Percentiles rank a stretch among this genome's conserved stretches.
Conservation (phyloP, 1,284 basidiomycete species). For the Fistulinella cinereoalba region DNA sequence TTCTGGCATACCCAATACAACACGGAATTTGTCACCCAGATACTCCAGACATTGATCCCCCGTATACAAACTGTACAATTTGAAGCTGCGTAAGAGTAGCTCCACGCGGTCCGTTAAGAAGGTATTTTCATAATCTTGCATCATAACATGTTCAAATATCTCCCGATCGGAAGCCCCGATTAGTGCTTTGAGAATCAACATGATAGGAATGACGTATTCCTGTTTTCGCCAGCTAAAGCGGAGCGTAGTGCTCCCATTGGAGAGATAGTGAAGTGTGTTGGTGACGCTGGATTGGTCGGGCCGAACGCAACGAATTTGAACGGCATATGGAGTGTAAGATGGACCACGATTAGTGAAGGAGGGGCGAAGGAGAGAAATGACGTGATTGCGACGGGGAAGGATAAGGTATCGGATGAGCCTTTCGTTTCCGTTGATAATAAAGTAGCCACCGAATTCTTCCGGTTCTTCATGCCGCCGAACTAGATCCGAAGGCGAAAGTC, state of each 20-base stretch:
- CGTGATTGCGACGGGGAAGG: conserved; percentile 86
- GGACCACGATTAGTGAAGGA: conserved; percentile 92
- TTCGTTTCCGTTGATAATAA: conserved; percentile 99
- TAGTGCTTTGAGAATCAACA: conserved; percentile 95
- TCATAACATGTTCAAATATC: conserved; percentile 96
- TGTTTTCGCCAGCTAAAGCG: conserved; percentile 98
- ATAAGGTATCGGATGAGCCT: conserved; percentile 97
- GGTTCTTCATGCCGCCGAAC: conserved; percentile 93
- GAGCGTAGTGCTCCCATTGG: conserved; percentile 93
- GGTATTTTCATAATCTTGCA: conserved; percentile 96
- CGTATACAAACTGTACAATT: conserved; percentile 86
- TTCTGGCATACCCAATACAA: conserved; percentile 89
- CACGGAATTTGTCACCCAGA: conserved; percentile 96
- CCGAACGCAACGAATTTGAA: conserved; percentile 93
- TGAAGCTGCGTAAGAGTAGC: conserved; percentile 95
- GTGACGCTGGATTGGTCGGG: conserved; percentile 90
- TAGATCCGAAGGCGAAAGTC: conserved; percentile 83
- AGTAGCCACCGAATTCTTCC: conserved; percentile 98
- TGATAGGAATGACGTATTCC: conserved; percentile 98
- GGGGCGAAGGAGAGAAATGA: conserved; percentile 81
- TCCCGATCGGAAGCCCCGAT: conserved; percentile 95
- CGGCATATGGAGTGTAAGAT: conserved; percentile 92
- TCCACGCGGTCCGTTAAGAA: conserved; percentile 98
- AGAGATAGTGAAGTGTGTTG: conserved; percentile 96
- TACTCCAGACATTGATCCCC: conserved; percentile 95